These are phyloP conservation scores for Diaporthe caulivora DNA, from an alignment of 2,329 filamentous ascomycete species.

Conservation along the genomic window DNA sequence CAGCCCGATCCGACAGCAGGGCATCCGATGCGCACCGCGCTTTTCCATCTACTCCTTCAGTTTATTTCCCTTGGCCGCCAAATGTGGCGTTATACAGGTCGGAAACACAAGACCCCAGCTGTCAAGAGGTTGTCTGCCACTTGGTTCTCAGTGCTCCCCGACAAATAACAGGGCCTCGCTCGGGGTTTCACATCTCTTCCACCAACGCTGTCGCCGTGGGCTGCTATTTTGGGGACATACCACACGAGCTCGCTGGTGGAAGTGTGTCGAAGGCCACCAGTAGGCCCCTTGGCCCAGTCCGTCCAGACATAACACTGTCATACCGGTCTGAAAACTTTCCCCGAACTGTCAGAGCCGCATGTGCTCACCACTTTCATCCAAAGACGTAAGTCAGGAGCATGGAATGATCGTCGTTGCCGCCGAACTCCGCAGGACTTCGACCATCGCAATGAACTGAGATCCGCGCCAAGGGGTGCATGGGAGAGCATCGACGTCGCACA, in stretches of 20 bases:
- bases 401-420: background rate
- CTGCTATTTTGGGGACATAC: background rate
- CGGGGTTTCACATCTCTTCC: background rate
- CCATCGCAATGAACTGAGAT: background rate
- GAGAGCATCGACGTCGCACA: background rate
- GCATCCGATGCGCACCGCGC: background rate
- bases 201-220: background rate
- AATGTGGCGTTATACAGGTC: conserved; percentile 14
- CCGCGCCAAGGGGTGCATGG: background rate
- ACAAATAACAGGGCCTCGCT: background rate
- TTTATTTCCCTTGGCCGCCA: background rate
- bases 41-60: background rate
- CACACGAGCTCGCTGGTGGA: background rate
- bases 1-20: conserved; percentile 7
- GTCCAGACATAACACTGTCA: background rate
- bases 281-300: background rate
- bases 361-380: background rate
- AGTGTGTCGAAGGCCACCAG: background rate
- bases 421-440: background rate
- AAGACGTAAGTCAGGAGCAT: background rate
- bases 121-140: background rate
- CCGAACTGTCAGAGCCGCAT: background rate
- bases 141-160: background rate
- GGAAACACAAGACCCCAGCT: background rate
- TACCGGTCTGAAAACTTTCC: background rate